These are phyloP conservation scores for Puccinia horiana DNA, from an alignment of 1,284 basidiomycete genomes.

Conservation along the genomic window DNA sequence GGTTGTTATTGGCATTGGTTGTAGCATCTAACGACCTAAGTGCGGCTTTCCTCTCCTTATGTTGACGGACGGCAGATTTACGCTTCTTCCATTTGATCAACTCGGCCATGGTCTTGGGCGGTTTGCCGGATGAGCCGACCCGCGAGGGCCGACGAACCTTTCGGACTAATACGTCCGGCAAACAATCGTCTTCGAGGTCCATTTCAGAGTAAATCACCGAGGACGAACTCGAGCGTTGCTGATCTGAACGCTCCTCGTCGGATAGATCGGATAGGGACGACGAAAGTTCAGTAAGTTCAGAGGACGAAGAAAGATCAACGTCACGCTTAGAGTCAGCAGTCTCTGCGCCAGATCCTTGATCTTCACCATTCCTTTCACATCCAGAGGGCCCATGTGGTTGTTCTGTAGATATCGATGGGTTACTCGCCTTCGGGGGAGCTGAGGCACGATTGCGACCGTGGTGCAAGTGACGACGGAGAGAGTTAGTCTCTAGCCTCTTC, in stretches of 20 bases:
- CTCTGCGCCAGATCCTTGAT: neutral
- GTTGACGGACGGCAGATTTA: constrained; percentile 7
- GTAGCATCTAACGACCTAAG: neutral
- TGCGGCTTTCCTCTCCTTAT: neutral
- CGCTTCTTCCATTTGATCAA: constrained; percentile 22
- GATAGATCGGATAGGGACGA: constrained; percentile 33
- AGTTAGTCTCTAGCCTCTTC: neutral
- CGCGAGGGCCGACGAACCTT: constrained; percentile 20
- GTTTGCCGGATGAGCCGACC: neutral
- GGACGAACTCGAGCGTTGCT: constrained; percentile 7
- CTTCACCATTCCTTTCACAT: neutral
- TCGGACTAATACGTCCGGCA: constrained; percentile 31
- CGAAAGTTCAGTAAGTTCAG: constrained; percentile 42
- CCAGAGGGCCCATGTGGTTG: neutral
- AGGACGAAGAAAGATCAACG: constrained; percentile 17
- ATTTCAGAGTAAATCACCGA: constrained; percentile 31
- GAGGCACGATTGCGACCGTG: constrained; percentile 23
- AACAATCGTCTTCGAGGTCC: constrained; percentile 45
- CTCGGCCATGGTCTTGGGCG: constrained; percentile 10
- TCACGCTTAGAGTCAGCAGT: neutral
- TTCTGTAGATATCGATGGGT: neutral
- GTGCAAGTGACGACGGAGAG: neutral
- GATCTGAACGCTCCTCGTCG: constrained; percentile 2
- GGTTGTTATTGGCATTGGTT: neutral
- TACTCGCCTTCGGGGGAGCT: neutral